A percentile compares a stretch with the other conserved stretches of the same genome.
Conservation (phyloP, 2,329 filamentous ascomycete genomes). For the Trichophaea hybrida region DNA sequence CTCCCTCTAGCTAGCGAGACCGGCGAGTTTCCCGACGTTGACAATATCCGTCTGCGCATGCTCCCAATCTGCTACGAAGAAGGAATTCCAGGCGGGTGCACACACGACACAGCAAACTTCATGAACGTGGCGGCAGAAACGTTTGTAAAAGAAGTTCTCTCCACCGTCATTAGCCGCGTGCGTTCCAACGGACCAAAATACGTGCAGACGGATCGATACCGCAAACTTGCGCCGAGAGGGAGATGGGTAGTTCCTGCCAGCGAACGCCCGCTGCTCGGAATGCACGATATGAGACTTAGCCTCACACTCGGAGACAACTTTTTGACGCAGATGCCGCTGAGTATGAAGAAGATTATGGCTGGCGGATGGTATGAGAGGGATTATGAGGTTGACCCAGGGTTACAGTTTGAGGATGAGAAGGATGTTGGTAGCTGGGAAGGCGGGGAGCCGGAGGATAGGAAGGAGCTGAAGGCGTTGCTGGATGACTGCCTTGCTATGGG, state of each 20-base stretch:
- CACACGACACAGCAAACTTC: conserved; percentile 46
- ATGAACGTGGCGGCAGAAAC: conserved; percentile 52
- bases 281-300: conserved; percentile 22
- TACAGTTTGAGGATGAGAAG: conserved; percentile 16
- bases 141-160: conserved; percentile 52
- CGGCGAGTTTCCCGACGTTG: conserved; percentile 53
- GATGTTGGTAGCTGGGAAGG: conserved; percentile 22
- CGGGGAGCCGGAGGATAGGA: conserved; percentile 18
- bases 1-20: conserved; percentile 52
- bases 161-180: conserved; percentile 49
- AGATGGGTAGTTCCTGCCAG: conserved; percentile 9
- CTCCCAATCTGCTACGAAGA: conserved; percentile 54
- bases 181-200: conserved; percentile 40
- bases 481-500: conserved; percentile 23
- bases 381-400: conserved; percentile 17
- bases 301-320: conserved; percentile 21
- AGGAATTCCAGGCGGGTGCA: conserved; percentile 46
- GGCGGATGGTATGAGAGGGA: conserved; percentile 24
- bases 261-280: conserved; percentile 17
- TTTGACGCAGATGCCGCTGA: conserved; percentile 22
- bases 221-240: conserved; percentile 15
- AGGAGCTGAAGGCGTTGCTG: conserved; percentile 19
- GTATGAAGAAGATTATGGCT: conserved; percentile 25
- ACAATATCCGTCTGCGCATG: conserved; percentile 50
- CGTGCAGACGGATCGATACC: conserved; percentile 21